These are phyloP conservation scores for Rutstroemia sp. DNA, from an alignment of 2,329 filamentous ascomycete genomes.

Conservation along the genomic window DNA sequence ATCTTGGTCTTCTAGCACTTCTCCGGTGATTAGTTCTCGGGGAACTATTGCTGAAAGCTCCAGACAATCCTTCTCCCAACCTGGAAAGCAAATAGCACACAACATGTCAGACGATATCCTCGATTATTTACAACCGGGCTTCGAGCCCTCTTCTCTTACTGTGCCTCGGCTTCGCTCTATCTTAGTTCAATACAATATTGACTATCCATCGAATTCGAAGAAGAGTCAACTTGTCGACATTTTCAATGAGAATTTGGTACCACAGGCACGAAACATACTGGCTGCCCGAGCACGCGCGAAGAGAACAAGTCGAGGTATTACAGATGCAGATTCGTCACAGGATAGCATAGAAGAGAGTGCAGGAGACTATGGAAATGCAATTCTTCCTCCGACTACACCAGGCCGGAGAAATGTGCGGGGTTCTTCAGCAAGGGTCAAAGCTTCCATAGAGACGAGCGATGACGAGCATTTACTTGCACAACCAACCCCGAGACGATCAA, in stretches of 20 bases:
- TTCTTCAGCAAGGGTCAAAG: slow-evolving; percentile 40
- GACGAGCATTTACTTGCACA: background rate
- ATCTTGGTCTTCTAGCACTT: background rate
- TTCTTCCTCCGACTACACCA: slow-evolving; percentile 40
- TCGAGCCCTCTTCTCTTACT: slow-evolving; percentile 77
- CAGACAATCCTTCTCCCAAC: background rate
- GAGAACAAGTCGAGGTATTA: slow-evolving; percentile 80
- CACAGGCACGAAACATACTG: slow-evolving; percentile 71
- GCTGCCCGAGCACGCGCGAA: slow-evolving; percentile 70
- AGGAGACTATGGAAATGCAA: slow-evolving; percentile 48
- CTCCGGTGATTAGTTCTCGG: background rate
- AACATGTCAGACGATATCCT: slow-evolving; percentile 10
- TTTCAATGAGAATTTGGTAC: slow-evolving; percentile 70
- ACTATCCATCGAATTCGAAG: slow-evolving; percentile 84
- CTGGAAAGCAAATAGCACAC: background rate
- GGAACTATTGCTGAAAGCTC: background rate
- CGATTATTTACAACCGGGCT: slow-evolving; percentile 80
- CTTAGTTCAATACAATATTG: slow-evolving; percentile 78
- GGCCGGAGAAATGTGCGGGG: slow-evolving; percentile 45
- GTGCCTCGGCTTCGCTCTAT: slow-evolving; percentile 86
- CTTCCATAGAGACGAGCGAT: slow-evolving; percentile 11
- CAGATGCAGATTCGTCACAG: slow-evolving; percentile 45
- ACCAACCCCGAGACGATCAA: slow-evolving; percentile 41
- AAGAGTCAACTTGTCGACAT: slow-evolving; percentile 82
- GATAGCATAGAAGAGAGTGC: background rate